Conservation (phyloP, 495 filamentous ascomycete species). For the Penicillium silybi region DNA sequence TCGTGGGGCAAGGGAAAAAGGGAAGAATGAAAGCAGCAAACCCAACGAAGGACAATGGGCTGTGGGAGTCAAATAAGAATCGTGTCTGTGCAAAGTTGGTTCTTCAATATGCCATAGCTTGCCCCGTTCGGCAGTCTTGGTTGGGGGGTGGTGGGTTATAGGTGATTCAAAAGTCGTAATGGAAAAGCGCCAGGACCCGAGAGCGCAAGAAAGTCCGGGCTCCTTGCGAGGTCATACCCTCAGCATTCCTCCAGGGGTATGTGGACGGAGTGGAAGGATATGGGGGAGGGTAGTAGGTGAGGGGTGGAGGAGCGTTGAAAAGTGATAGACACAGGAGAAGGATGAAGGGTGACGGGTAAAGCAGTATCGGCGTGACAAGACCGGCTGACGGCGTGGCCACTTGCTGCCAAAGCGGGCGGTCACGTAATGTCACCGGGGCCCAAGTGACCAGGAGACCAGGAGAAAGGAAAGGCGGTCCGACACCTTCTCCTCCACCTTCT, state of each 20-base stretch:
- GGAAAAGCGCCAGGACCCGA: conserved; percentile 41
- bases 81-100: conserved; percentile 15
- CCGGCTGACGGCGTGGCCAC: background rate
- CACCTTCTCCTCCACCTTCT: background rate
- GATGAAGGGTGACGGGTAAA: conserved; percentile 18
- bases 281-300: conserved; percentile 1
- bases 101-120: conserved; percentile 33
- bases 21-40: conserved; percentile 11
- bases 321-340: conserved; percentile 21
- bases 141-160: conserved; percentile 13
- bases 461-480: conserved; percentile 4
- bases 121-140: conserved; percentile 12
- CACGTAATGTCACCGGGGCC: conserved; percentile 22
- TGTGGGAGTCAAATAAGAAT: conserved; percentile 14
- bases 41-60: conserved; percentile 14
- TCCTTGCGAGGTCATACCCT: conserved; percentile 46
- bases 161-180: conserved; percentile 25
- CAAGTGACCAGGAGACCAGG: conserved; percentile 20
- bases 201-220: conserved; percentile 47
- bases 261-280: conserved; percentile 5
- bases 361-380: background rate
- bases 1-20: conserved; percentile 30
- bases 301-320: conserved; percentile 19
- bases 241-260: conserved; percentile 35
- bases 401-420: background rate